Evolutionary conservation across 371 early-diverging fungal genomes (phyloP).

Genomic region (Rhizopus delemar): DNA sequence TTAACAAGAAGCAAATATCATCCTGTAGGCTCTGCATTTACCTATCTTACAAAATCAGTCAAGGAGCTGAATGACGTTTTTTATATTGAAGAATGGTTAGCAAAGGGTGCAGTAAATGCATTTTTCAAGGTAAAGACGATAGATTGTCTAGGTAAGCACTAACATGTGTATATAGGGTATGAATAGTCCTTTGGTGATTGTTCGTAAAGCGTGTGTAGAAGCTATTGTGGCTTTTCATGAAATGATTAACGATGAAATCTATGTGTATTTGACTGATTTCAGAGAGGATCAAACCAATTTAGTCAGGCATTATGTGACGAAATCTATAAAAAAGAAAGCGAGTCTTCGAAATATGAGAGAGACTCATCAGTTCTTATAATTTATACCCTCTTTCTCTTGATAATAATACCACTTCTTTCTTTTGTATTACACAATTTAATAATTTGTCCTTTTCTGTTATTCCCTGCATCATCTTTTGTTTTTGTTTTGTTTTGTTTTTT

Average conservation of each 20-base stretch:
- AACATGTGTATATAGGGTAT: slow-evolving; percentile 32
- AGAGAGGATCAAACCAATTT: slow-evolving; percentile 49
- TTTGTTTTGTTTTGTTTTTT: too few species aligned
- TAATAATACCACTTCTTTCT: not conserved
- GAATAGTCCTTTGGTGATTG: slow-evolving; percentile 41
- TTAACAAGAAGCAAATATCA: slow-evolving; percentile 31
- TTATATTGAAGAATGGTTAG: slow-evolving; percentile 47
- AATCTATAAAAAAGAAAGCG: slow-evolving; percentile 43
- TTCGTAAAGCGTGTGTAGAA: slow-evolving; percentile 52
- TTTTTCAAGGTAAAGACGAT: slow-evolving; percentile 34
- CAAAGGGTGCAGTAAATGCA: slow-evolving; percentile 40
- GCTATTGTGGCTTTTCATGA: slow-evolving; percentile 52
- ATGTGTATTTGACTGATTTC: slow-evolving; percentile 40
- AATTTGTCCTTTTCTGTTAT: too few species aligned
- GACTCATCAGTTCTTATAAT: slow-evolving; percentile 26
- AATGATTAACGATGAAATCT: slow-evolving; percentile 45
- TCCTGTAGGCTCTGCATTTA: slow-evolving; percentile 52
- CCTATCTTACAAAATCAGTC: slow-evolving; percentile 43
- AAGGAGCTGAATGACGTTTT: slow-evolving; percentile 39
- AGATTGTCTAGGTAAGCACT: not conserved
- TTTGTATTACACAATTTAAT: too few species aligned
- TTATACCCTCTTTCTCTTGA: slow-evolving; percentile 8
- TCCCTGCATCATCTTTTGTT: too few species aligned
- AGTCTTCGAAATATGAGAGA: slow-evolving; percentile 40
- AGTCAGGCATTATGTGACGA: slow-evolving; percentile 45